phyloP scores from a whole-genome alignment of 2,329 filamentous ascomycete species.

The Pseudogymnoascus sp. region DNA sequence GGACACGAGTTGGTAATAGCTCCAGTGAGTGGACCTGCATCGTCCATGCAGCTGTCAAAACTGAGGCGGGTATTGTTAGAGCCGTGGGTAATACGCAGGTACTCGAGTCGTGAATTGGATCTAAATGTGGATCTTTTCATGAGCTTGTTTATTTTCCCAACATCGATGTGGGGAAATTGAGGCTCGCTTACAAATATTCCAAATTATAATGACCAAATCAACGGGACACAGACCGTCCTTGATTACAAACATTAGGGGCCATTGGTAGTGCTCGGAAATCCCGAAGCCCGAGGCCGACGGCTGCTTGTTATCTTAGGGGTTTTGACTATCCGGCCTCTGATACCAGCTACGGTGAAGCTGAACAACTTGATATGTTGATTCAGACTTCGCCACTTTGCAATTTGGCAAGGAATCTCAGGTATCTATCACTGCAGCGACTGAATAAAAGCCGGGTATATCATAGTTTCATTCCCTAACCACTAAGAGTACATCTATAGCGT shows the following conservation, averaged over 20 bases:
- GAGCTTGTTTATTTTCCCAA: background rate
- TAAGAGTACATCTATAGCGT: constrained; percentile 3
- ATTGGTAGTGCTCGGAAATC: background rate
- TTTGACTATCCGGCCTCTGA: background rate
- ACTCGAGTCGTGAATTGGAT: background rate
- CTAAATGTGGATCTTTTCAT: background rate
- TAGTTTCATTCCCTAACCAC: constrained; percentile 1
- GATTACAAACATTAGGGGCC: background rate
- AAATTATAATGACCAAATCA: background rate
- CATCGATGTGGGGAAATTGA: background rate
- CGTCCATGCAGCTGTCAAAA: background rate
- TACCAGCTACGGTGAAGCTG: background rate
- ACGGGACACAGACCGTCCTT: background rate
- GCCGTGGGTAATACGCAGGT: background rate
- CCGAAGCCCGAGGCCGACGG: background rate
- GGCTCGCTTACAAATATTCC: background rate
- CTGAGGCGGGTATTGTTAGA: background rate
- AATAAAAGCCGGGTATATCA: background rate
- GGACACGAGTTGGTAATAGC: background rate
- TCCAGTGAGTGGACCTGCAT: background rate
- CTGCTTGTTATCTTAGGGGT: background rate
- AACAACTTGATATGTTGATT: background rate
- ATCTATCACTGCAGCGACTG: background rate
- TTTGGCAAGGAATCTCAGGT: background rate
- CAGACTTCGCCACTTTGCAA: no score